Evolutionary conservation across 352 stramenopile genomes (phyloP), one percentile per base, ranked within the genome.

Genomic region (Aphanomyces stellatus): DNA sequence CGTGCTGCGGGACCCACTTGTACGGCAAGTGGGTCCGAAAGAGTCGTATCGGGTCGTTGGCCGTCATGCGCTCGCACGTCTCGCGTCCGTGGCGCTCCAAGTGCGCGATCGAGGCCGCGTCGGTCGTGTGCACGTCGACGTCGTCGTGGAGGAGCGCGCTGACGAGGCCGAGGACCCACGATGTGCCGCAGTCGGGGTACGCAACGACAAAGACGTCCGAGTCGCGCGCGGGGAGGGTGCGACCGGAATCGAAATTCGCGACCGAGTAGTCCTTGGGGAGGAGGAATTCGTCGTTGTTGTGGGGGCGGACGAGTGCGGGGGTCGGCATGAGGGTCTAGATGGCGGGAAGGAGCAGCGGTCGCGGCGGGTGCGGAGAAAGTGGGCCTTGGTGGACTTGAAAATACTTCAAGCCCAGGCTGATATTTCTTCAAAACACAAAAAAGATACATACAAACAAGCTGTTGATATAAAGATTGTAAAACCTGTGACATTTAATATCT

Each of bases 171-270:
- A 64, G 40, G 11, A 67, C 77, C 74, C 65, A 80, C 13, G 71
- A 74, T 2, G 72, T 80, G 8, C 74, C 74, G 57, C 72, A 76
- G 68, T 80, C 77, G 15, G 74, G 72, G 56, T 80, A 80, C 6
- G 74, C 76, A 15, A 70, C 71, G 25, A 80, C 69, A 53, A 80
- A 80, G 7, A 80, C 41, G 69, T 80, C 74, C 43, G 72, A 60
- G 56, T 68, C 46, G 56, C 72, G 67, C 40, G 72, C 70, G 57
- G 74, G 11, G 56, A 78, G 76, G 8, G 34, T 66, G 10, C 71
- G 43, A n/a, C 40, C 69, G 31, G 48, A 73, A 17, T 51, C 48
- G 30, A 80, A 75, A n/a, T 65, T 49, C 28, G 71, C 51, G 2
- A 73, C 56, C 11, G 72, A 71, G 55, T 78, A 80, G 15, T 69